These are phyloP conservation scores for Brachypodium distachyon DNA, from an alignment of 202 grass and related monocot genomes.

Conservation along the genomic window DNA sequence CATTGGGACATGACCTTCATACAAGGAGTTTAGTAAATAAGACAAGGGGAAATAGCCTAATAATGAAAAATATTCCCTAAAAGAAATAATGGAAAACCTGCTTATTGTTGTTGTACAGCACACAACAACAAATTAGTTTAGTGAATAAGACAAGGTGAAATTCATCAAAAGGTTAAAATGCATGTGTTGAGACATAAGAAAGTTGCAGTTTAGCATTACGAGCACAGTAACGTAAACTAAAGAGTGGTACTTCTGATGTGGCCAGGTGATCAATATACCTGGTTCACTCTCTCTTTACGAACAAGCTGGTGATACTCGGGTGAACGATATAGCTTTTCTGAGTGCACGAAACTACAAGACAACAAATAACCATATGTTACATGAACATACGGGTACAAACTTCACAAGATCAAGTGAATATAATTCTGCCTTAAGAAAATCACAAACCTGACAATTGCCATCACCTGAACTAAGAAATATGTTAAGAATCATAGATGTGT, in stretches of 20 bases:
- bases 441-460: slow-evolving; percentile 92
- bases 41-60: neutral
- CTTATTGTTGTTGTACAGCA: slow-evolving; percentile 18
- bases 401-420: slow-evolving; percentile 4
- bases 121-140: neutral
- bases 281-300: slow-evolving; percentile 88
- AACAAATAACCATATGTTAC: neutral
- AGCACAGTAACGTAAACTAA: neutral
- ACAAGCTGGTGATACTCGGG: slow-evolving; percentile 89
- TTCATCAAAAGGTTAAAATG: neutral
- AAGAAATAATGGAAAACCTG: too few species aligned
- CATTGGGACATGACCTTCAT: slow-evolving; percentile 98
- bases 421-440: slow-evolving; percentile 4
- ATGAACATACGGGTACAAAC: neutral
- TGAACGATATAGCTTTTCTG: slow-evolving; percentile 83
- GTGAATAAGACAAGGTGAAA: neutral
- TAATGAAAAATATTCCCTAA: too few species aligned
- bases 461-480: slow-evolving; percentile 45
- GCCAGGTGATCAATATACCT: slow-evolving; percentile 37
- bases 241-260: neutral
- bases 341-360: slow-evolving; percentile 83
- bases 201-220: neutral
- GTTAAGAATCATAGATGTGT: neutral
- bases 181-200: neutral
- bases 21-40: slow-evolving; percentile 26